Conservation (phyloP, 768 basidiomycete species). For the Termitomyces sp. region DNA sequence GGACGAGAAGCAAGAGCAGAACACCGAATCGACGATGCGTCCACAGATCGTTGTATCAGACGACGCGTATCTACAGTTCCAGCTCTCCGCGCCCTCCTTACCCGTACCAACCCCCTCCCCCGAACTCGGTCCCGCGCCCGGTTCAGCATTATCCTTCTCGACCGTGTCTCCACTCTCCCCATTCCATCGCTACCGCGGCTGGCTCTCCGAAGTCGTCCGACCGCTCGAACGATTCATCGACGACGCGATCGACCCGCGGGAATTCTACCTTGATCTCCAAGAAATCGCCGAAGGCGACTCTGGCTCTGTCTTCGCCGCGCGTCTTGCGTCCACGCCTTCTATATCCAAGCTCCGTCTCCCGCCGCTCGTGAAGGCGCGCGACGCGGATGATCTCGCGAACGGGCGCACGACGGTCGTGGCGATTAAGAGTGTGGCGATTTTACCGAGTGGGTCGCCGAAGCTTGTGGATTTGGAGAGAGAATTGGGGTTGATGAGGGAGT, state of each 20-base stretch:
- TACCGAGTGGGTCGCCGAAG: slow-evolving; percentile 55
- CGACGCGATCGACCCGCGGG: slow-evolving; percentile 52
- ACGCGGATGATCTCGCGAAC: slow-evolving; percentile 27
- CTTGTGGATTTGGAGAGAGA: slow-evolving; percentile 59
- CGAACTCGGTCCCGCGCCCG: not conserved
- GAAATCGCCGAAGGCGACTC: slow-evolving; percentile 85
- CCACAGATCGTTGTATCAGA: not conserved
- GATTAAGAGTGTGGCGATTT: slow-evolving; percentile 66
- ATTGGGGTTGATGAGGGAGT: slow-evolving; percentile 47
- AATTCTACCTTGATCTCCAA: slow-evolving; percentile 58
- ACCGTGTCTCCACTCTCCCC: slow-evolving; percentile 25
- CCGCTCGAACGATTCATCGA: slow-evolving; percentile 62
- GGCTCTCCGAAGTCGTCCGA: slow-evolving; percentile 55
- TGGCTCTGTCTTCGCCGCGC: slow-evolving; percentile 58
- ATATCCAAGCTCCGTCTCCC: slow-evolving; percentile 31
- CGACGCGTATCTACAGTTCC: not conserved
- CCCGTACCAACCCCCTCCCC: too few relatives aligned
- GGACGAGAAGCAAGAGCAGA: slow-evolving; percentile 9
- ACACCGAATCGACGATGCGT: not conserved
- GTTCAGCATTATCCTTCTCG: not conserved
- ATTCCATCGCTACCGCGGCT: slow-evolving; percentile 50
- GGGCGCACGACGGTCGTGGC: slow-evolving; percentile 49
- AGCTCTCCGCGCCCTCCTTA: not conserved
- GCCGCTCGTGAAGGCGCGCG: slow-evolving; percentile 30
- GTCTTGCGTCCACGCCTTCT: slow-evolving; percentile 17